Evolutionary conservation across 1,139 yeast species (phyloP).

Genomic region (Nematodospora anomalae): DNA sequence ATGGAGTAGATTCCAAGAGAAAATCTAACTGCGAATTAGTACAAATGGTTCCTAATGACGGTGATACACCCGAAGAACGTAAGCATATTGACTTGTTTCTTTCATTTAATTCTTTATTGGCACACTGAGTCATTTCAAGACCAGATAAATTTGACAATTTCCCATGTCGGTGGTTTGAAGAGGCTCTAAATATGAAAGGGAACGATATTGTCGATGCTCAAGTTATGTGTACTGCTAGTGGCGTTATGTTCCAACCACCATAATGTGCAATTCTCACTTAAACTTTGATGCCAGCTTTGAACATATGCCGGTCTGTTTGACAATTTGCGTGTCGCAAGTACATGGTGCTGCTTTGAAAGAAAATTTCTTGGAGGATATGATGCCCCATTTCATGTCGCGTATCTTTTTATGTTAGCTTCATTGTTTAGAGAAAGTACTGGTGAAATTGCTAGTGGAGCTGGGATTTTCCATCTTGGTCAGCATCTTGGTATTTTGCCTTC

Average conservation of each 20-base stretch:
- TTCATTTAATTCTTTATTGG: conserved; percentile 58
- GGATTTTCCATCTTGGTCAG: conserved; percentile 61
- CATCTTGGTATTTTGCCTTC: conserved; percentile 61
- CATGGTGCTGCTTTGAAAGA: conserved; percentile 51
- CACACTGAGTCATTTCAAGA: conserved; percentile 75
- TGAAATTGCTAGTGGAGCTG: conserved; percentile 61
- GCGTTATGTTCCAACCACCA: conserved; percentile 56
- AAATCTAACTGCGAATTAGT: conserved; percentile 52
- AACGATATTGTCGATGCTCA: conserved; percentile 64
- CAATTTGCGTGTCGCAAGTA: conserved; percentile 53
- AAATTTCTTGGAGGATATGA: conserved; percentile 65
- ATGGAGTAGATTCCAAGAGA: conserved; percentile 40
- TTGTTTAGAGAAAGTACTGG: conserved; percentile 53
- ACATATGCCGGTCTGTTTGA: conserved; percentile 66
- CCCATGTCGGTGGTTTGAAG: conserved; percentile 68
- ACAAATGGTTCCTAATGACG: conserved; percentile 63
- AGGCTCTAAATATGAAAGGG: conserved; percentile 60
- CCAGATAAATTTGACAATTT: conserved; percentile 58
- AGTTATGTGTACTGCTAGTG: conserved; percentile 57
- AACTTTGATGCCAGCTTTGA: conserved; percentile 61
- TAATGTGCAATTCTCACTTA: conserved; percentile 44
- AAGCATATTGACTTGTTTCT: conserved; percentile 58
- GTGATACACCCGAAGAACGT: conserved; percentile 55
- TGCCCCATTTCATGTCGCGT: conserved; percentile 58
- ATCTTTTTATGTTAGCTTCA: conserved; percentile 60